Conservation (phyloP, 2,329 filamentous ascomycete genomes). For the Phaeophleospora eucalypticola region DNA sequence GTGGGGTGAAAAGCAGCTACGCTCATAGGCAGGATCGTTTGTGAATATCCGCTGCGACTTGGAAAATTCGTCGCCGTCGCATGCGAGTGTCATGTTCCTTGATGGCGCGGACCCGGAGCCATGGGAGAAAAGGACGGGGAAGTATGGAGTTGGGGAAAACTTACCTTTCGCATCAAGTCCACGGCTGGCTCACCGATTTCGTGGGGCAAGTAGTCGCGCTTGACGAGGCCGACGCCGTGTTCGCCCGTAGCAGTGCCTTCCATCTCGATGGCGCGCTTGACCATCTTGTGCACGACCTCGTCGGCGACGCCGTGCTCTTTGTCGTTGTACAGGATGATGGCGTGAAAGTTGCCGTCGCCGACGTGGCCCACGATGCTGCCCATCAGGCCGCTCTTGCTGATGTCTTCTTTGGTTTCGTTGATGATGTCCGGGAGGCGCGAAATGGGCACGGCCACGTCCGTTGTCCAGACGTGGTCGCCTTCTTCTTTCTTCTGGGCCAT, state of each 20-base stretch:
- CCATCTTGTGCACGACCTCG: constrained; percentile 74
- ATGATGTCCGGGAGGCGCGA: constrained; percentile 68
- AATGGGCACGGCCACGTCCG: constrained; percentile 75
- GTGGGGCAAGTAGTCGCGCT: constrained; percentile 76
- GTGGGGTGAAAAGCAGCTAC: no score
- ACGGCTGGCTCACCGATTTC: constrained; percentile 72
- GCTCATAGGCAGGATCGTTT: no score
- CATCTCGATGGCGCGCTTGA: constrained; percentile 72
- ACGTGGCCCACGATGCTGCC: constrained; percentile 69
- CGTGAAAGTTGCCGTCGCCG: constrained; percentile 71
- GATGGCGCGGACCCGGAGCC: no score
- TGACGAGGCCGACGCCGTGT: constrained; percentile 78
- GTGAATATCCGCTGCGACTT: no score
- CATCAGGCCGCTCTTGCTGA: constrained; percentile 58
- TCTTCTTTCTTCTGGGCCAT: constrained; percentile 60
- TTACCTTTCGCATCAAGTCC: constrained; percentile 75
- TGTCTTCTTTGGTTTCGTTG: constrained; percentile 68
- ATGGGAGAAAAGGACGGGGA: no score
- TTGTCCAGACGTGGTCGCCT: constrained; percentile 69
- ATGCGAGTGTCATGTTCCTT: no score
- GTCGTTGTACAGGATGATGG: constrained; percentile 63
- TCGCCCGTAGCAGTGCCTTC: constrained; percentile 84
- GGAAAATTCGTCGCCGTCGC: no score
- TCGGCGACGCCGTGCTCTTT: constrained; percentile 64
- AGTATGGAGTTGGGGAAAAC: no score